Evolutionary conservation across 441 rosid species (phyloP), one percentile per base, ranked within the genome.

Genomic region (Viola pubescens): DNA sequence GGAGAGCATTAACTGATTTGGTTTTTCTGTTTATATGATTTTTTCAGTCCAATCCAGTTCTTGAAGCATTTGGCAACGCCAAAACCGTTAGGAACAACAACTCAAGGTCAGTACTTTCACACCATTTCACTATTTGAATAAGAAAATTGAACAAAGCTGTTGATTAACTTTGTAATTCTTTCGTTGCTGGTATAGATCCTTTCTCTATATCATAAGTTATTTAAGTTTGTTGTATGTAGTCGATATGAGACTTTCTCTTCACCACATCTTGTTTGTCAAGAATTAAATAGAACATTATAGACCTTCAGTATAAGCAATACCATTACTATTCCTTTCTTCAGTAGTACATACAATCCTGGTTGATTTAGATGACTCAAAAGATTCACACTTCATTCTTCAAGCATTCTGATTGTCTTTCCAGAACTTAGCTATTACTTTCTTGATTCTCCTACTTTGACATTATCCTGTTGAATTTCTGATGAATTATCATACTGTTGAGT

Each of bases 51-150:
- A 95, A 95, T 82, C 98, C 98, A 56, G 99, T 95, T 78, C 98
- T 91, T 78, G 99, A 95, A 86, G 97, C 99, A 70, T 95, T 95
- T 81, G 99, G 99, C 44, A 95, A 95, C 69, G 99, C 99, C 7
- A 95, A 95, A 75, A 95, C 99, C 60, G 91, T 95, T 56, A 82
- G 97, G 77, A 95, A 95, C 74, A 95, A 95, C 79, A 95, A 95
- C 75, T 95, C 99, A 63, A 91, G 99, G 99, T 87, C 68, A 67
- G 72, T 67, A 3, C 58, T 39, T 60, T 46, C 49, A 46, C 49
- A 4, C n/a, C 49, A 8, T 51, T 62, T 73, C 46, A 0, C 26
- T 58, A 37, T 53, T 54, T 54, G 53, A 41, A 13, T 34, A 37
- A 37, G 48, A 19, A 45, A 41, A 39, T 26, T 26, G 34, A 26